Evolutionary conservation across 2,329 filamentous ascomycete species (phyloP), one percentile per base, ranked within the genome.

Genomic region (Daldinia sp.): DNA sequence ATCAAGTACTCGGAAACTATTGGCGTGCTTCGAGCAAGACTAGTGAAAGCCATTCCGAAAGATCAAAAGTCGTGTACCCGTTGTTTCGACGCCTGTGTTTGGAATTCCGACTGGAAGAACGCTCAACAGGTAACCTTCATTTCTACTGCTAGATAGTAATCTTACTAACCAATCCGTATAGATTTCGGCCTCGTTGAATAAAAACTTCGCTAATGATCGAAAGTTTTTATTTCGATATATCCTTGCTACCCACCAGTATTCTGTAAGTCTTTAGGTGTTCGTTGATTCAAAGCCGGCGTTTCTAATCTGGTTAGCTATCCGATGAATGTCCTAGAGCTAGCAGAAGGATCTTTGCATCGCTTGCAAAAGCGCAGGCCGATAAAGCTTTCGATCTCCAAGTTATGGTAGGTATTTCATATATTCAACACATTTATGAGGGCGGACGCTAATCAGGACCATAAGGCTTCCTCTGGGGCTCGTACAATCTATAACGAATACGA

Each of bases 211-310:
- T 1, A 74, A 77, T 25, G 82, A 86, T 19, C 76, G 81, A 27
- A 75, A 75, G 1, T 82, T 81, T 58, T 76, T 85, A 72, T 86
- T 85, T 63, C 84, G 81, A 79, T 86, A 83, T 63, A 85, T 87
- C 65, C 75, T 80, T 17, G 77, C 84, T 13, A 86, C 83, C 0
- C 81, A 83, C 62, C 69, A 86, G 29, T 78, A 86, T 55, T 81
- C 85, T 55, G 84, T 86, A 72, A 69, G 81, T 72, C 3, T 41
- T 21, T 11, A 23, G 8, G 2, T 0, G 25, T 10, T 21, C 1
- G 21, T 25, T 10, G 9, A 47, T 30, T 7, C 34, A 3, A 9
- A 35, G 32, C 3, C 35, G 4, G 15, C 8, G 10, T 19, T 37
- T 6, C 67, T 69, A 35, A 70, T 48, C 27, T 2, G 21, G 15